Evolutionary conservation across 1,139 yeast species (phyloP).

Genomic region (Yamadazyma sp.): DNA sequence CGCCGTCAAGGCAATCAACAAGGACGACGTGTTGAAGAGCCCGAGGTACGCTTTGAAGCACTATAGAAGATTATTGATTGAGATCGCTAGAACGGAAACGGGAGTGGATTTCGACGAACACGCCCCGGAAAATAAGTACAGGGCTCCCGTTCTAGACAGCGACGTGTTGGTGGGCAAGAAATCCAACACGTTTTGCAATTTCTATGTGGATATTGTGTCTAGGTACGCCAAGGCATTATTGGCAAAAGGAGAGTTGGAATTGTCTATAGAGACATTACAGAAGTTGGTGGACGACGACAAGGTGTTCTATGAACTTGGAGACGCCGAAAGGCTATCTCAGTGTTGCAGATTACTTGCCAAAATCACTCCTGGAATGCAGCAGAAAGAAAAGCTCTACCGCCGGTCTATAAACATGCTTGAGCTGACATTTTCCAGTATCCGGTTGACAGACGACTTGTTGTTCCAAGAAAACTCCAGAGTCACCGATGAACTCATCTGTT

Average conservation of each 20-base stretch:
- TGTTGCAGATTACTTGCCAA: conserved; percentile 40
- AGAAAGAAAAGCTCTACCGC: conserved; percentile 35
- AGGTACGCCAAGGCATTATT: conserved; percentile 43
- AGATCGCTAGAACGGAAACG: conserved; percentile 34
- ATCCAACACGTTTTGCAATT: conserved; percentile 38
- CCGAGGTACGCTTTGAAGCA: conserved; percentile 48
- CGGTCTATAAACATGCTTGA: conserved; percentile 43
- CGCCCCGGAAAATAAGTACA: conserved; percentile 23
- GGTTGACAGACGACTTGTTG: conserved; percentile 26
- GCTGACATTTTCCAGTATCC: conserved; percentile 28
- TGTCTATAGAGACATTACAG: conserved; percentile 29
- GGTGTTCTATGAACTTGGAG: conserved; percentile 42
- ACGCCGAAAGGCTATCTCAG: conserved; percentile 43
- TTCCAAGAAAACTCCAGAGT: conserved; percentile 28
- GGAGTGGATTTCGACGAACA: conserved; percentile 26
- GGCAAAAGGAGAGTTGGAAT: conserved; percentile 41
- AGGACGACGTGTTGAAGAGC: conserved; percentile 44
- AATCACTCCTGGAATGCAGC: conserved; percentile 23
- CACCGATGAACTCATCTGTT: conserved; percentile 39
- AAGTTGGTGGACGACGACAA: conserved; percentile 38
- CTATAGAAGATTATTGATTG: conserved; percentile 39
- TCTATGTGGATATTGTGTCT: conserved; percentile 45
- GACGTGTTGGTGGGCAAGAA: conserved; percentile 31
- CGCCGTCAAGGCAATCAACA: conserved; percentile 46
- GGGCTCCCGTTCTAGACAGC: conserved; percentile 35